Conservation (phyloP, 257 asterid genomes). For the Parsonsia alboflavescens region DNA sequence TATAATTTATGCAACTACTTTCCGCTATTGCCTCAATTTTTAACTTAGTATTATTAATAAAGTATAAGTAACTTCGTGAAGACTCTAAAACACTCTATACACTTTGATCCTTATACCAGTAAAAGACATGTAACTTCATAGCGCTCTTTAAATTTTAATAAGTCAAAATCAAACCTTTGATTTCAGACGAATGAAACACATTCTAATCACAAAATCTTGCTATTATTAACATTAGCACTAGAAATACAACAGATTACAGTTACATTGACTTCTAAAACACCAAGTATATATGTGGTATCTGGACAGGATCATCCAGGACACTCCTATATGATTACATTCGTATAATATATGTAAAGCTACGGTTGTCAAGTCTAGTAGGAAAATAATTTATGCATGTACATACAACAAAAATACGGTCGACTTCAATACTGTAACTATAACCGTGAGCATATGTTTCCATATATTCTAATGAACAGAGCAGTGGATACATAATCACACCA, state of each 20-base stretch:
- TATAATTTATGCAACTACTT: too few relatives aligned
- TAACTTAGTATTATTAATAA: too few relatives aligned
- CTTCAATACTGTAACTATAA: neutral
- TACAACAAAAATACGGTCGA: neutral
- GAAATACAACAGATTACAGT: neutral
- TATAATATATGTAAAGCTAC: conserved; percentile 11
- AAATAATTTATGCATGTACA: conserved; percentile 10
- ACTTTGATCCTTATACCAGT: too few relatives aligned
- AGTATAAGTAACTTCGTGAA: too few relatives aligned
- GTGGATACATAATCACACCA: neutral
- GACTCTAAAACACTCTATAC: too few relatives aligned
- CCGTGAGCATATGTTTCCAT: neutral
- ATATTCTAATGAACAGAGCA: neutral
- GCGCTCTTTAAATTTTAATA: too few relatives aligned
- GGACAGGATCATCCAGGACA: neutral
- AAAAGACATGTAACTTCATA: too few relatives aligned
- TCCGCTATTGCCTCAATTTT: too few relatives aligned
- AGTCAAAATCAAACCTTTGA: too few relatives aligned
- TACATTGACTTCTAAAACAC: neutral
- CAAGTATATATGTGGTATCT: neutral
- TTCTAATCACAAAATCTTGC: neutral
- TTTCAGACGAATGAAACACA: too few relatives aligned
- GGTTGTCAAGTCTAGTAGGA: neutral
- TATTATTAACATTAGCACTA: neutral
- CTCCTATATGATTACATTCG: neutral